Evolutionary conservation across 768 basidiomycete species (phyloP).

Genomic region (Rhizopogon vesiculosus): DNA sequence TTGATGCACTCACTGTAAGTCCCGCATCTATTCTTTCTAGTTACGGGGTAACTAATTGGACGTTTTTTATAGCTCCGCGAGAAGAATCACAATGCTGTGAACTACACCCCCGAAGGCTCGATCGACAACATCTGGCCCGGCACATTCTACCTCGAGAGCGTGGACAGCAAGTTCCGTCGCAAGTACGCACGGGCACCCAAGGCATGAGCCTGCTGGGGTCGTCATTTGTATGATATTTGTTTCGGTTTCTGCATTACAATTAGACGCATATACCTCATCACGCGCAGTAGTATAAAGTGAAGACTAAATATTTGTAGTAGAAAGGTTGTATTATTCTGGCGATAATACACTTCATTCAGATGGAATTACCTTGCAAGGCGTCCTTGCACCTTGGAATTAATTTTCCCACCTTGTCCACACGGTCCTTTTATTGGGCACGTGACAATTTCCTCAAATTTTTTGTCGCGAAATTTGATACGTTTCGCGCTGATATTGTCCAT

Average conservation of each 20-base stretch:
- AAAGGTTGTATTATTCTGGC: neutral
- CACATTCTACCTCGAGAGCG: slow-evolving; percentile 85
- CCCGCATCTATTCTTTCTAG: neutral
- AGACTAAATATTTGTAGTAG: neutral
- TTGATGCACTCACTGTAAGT: slow-evolving; percentile 72
- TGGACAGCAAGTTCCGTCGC: slow-evolving; percentile 89
- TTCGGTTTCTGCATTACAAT: neutral
- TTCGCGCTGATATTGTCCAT: too few species aligned
- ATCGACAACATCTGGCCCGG: slow-evolving; percentile 94
- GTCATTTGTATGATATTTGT: neutral
- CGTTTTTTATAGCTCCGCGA: slow-evolving; percentile 75
- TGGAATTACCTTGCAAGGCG: too few species aligned
- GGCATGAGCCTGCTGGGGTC: slow-evolving; percentile 7
- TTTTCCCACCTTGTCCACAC: too few species aligned
- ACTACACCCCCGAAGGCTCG: slow-evolving; percentile 81
- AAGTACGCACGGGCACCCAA: slow-evolving; percentile 61
- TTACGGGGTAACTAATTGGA: neutral
- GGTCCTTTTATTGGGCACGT: too few species aligned
- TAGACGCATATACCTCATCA: slow-evolving; percentile 2
- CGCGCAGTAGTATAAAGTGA: neutral
- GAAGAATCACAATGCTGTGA: slow-evolving; percentile 88
- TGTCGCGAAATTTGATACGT: too few species aligned
- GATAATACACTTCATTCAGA: neutral
- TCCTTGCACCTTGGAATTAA: too few species aligned
- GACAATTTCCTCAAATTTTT: too few species aligned